A percentile compares a stretch with the other conserved stretches of the same genome.
Conservation (phyloP, 441 rosid species). For the Isatis lusitanica region DNA sequence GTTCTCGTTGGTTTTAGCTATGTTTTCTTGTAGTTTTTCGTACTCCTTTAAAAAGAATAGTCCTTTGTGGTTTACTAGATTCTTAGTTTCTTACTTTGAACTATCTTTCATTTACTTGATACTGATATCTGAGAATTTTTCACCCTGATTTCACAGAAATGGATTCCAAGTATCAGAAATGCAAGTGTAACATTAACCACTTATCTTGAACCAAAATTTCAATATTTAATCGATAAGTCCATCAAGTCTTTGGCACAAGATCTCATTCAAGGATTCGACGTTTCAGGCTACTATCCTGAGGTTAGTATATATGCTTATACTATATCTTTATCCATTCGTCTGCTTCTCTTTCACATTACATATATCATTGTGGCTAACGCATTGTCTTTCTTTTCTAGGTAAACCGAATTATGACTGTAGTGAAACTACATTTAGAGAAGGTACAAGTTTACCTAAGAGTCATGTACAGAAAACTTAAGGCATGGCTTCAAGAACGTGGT, state of each 20-base stretch:
- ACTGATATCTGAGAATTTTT: background rate
- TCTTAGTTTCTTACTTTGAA: background rate
- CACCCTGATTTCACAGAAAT: conserved; percentile 33
- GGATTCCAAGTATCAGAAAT: conserved; percentile 42
- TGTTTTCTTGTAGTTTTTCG: no score
- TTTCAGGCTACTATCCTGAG: conserved; percentile 32
- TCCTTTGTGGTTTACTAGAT: background rate
- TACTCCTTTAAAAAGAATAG: background rate
- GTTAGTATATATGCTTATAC: conserved; percentile 25
- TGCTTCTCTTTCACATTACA: background rate
- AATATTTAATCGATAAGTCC: conserved; percentile 31
- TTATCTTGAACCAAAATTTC: conserved; percentile 2
- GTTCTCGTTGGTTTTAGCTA: no score
- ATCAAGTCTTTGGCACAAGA: conserved; percentile 34
- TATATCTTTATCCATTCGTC: background rate
- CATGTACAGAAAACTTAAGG: conserved; percentile 24
- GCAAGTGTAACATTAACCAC: no score
- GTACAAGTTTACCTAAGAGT: conserved; percentile 35
- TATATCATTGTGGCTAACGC: background rate
- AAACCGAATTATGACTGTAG: conserved; percentile 26
- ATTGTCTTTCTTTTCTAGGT: conserved; percentile 29
- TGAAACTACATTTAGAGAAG: conserved; percentile 35
- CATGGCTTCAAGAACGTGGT: conserved; percentile 30
- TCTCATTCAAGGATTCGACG: conserved; percentile 29
- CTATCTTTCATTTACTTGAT: background rate